Percentiles rank a stretch among this genome's conserved stretches.
Conservation (phyloP, 2,329 filamentous ascomycete species). For the Cytospora schulzeri region DNA sequence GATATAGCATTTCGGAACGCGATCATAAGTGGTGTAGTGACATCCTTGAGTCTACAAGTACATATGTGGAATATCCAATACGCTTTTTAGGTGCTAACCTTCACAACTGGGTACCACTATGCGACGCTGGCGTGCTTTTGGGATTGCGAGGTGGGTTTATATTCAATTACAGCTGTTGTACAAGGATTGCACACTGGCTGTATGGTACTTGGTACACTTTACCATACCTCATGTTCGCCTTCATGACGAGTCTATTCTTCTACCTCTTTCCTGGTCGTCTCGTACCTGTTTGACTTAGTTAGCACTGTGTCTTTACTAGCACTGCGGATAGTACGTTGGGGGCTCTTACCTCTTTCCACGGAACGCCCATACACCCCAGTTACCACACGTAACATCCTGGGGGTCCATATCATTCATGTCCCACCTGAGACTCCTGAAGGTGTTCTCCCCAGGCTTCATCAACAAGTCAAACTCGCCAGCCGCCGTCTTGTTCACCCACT, state of each 20-base stretch:
- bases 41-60: background rate
- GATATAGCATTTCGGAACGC: background rate
- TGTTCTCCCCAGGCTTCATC: constrained; percentile 89
- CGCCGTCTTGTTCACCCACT: constrained; percentile 84
- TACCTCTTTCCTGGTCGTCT: constrained; percentile 60
- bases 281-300: constrained; percentile 52
- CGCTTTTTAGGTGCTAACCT: background rate
- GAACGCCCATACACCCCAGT: constrained; percentile 97
- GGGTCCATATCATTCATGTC: constrained; percentile 95
- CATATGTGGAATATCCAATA: background rate
- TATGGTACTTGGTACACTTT: background rate
- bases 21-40: too few relatives aligned
- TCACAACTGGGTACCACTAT: background rate
- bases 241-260: constrained; percentile 13
- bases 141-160: background rate
- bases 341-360: constrained; percentile 83
- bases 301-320: constrained; percentile 32
- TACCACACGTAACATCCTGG: constrained; percentile 90
- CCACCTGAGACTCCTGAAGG: constrained; percentile 92
- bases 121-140: background rate
- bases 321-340: background rate
- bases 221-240: background rate
- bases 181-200: constrained; percentile 1
- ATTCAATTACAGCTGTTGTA: background rate
- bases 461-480: constrained; percentile 90